Percentiles rank a stretch among this genome's conserved stretches.
Conservation (phyloP, 345 rosid genomes). For the Eucalyptus shirleyi region DNA sequence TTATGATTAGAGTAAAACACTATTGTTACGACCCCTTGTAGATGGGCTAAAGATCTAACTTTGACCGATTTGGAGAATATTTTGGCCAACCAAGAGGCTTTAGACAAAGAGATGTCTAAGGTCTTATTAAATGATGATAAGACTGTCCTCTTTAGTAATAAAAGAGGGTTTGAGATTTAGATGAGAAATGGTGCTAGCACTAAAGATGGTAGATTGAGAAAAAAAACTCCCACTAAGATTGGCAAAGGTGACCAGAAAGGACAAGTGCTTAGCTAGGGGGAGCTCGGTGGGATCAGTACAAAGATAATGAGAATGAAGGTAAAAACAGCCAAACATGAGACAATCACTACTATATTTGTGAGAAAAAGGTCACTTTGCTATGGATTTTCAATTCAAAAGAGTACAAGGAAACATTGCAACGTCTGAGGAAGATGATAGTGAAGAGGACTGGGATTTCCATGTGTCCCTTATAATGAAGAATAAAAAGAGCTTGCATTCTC, state of each 20-base stretch:
- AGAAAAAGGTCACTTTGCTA: not conserved
- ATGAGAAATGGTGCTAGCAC: not conserved
- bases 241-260: not conserved
- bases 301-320: not conserved
- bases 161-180: not conserved
- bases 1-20: no score
- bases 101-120: not conserved
- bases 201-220: not conserved
- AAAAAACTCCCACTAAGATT: not conserved
- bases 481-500: not conserved
- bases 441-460: not conserved
- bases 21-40: not conserved
- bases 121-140: not conserved
- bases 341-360: not conserved
- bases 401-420: not conserved
- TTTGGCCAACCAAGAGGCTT: not conserved
- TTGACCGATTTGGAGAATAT: no score
- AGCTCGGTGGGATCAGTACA: not conserved
- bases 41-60: not conserved
- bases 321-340: not conserved
- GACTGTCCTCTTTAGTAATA: not conserved
- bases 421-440: not conserved
- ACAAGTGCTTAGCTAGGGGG: not conserved
- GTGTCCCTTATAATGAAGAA: not conserved
- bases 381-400: not conserved